A percentile compares a stretch with the other conserved stretches of the same genome.
phyloP scores from a whole-genome alignment of 495 filamentous ascomycete species.

The Aspergillus egyptiacus region DNA sequence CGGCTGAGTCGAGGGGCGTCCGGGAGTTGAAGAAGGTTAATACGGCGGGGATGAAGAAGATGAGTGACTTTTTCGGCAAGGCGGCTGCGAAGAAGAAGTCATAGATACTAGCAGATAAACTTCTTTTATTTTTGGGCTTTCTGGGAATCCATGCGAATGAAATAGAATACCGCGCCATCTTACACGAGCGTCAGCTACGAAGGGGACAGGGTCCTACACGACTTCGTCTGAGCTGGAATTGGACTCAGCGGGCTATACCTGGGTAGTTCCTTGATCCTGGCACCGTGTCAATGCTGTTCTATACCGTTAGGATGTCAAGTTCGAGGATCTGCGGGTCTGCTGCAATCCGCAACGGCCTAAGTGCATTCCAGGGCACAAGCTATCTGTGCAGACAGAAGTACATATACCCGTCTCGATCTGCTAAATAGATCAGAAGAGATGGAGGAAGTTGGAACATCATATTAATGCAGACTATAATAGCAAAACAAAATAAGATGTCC shows the following conservation, averaged over 20 bases:
- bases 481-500: neutral
- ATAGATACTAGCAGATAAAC: no score
- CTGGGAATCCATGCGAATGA: no score
- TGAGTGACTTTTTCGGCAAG: conserved; percentile 91
- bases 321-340: no score
- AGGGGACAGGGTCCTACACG: no score
- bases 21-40: conserved; percentile 82
- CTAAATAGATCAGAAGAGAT: neutral
- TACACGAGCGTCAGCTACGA: no score
- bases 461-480: conserved; percentile 1
- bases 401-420: neutral
- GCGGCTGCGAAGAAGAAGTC: conserved; percentile 38
- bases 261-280: no score
- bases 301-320: no score
- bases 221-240: no score
- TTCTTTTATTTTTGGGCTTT: neutral
- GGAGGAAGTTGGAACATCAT: neutral
- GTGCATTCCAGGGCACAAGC: neutral
- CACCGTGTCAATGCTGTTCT: no score
- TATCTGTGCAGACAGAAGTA: neutral
- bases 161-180: no score
- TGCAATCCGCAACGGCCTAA: no score
- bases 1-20: conserved; percentile 63
- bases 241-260: no score
- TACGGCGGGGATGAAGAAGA: conserved; percentile 88